phyloP scores from a whole-genome alignment of 2,329 filamentous ascomycete genomes.

The Trichoderma atroviride region DNA sequence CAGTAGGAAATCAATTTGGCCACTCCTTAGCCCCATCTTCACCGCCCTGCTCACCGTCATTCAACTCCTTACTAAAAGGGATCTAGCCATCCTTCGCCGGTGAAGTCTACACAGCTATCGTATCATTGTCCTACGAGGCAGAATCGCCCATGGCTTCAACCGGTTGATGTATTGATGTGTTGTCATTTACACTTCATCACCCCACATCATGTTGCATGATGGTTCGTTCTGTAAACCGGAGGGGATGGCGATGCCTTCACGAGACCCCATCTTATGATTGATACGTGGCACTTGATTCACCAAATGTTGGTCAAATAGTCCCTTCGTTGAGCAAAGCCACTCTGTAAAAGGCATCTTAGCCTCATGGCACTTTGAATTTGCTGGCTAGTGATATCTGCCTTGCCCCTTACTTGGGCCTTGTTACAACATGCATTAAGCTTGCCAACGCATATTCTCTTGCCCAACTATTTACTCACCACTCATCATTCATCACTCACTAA shows the following conservation, averaged over 20 bases:
- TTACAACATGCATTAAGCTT: neutral
- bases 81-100: neutral
- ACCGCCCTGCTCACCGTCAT: neutral
- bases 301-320: neutral
- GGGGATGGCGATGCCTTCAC: constrained; percentile 7
- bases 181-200: neutral
- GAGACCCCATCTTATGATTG: neutral
- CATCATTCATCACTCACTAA: neutral
- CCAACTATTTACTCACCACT: neutral
- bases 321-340: neutral
- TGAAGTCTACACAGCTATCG: neutral
- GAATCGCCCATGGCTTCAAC: neutral
- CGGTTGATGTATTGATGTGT: neutral
- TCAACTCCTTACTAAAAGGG: neutral
- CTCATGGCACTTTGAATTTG: neutral
- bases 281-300: constrained; percentile 5
- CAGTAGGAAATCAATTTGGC: neutral
- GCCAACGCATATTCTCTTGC: neutral
- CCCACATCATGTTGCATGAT: neutral
- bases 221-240: neutral
- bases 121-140: neutral
- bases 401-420: neutral
- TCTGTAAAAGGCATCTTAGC: neutral
- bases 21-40: neutral
- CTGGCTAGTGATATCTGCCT: neutral